Evolutionary conservation across 768 basidiomycete species (phyloP).

Genomic region (Lactarius indigo): DNA sequence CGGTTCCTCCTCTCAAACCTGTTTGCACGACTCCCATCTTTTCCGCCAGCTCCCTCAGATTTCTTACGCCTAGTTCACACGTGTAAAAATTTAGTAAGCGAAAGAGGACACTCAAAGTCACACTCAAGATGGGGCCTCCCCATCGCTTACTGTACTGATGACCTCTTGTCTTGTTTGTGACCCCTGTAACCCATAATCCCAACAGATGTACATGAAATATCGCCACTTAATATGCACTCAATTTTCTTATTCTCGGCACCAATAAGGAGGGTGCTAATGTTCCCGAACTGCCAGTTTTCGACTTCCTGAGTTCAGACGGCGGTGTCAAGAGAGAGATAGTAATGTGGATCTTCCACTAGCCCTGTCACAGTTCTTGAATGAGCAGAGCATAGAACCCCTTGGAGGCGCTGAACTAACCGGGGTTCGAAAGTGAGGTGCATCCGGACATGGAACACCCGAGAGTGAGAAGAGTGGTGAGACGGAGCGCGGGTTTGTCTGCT

Average conservation of each 20-base stretch:
- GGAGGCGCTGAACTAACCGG: neutral
- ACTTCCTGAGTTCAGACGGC: constrained; percentile 23
- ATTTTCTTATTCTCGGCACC: constrained; percentile 16
- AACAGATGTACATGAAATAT: constrained; percentile 33
- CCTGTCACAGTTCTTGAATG: constrained; percentile 5
- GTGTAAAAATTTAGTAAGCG: constrained; percentile 40
- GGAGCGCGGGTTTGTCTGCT: neutral
- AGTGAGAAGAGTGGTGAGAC: neutral
- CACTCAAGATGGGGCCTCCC: constrained; percentile 63
- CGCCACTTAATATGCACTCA: constrained; percentile 16
- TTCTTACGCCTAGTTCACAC: constrained; percentile 37
- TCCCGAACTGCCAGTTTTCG: neutral
- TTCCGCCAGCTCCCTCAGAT: constrained; percentile 52
- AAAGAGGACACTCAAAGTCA: constrained; percentile 30
- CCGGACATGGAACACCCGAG: constrained; percentile 1
- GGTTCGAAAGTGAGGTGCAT: constrained; percentile 1
- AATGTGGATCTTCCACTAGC: neutral
- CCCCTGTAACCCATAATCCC: constrained; percentile 30
- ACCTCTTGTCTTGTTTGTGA: constrained; percentile 64
- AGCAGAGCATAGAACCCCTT: constrained; percentile 3
- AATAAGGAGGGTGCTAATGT: constrained; percentile 23
- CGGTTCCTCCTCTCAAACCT: constrained; percentile 29
- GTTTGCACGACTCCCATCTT: constrained; percentile 39
- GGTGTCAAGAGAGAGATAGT: constrained; percentile 22
- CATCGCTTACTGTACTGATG: constrained; percentile 75